Evolutionary conservation across 2,329 filamentous ascomycete genomes (phyloP).

Genomic region (Penicillium concentricum): DNA sequence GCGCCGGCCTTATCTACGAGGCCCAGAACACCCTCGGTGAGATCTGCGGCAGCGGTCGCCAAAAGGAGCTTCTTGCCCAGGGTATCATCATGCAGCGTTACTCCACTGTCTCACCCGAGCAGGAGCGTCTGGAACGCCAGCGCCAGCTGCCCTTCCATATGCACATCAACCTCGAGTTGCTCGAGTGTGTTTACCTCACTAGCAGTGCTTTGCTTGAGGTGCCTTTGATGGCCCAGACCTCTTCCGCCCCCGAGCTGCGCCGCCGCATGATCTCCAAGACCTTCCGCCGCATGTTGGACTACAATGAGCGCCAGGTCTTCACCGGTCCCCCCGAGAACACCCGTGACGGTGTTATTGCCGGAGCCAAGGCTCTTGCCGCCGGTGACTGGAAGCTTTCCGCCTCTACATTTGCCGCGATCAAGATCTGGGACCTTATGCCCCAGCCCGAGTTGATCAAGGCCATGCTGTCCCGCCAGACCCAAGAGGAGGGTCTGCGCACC

Average conservation of each 20-base stretch:
- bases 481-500: slow-evolving; percentile 95
- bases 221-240: slow-evolving; percentile 91
- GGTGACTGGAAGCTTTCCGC: slow-evolving; percentile 99
- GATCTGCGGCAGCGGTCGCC: slow-evolving; percentile 93
- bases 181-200: slow-evolving; percentile 97
- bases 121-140: slow-evolving; percentile 95
- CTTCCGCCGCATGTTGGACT: slow-evolving; percentile 97
- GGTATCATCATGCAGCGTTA: slow-evolving; percentile 98
- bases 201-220: slow-evolving; percentile 99
- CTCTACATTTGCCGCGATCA: slow-evolving; percentile 92
- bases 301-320: slow-evolving; percentile 99
- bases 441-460: slow-evolving; percentile 89
- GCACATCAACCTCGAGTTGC: slow-evolving; percentile 98
- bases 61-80: slow-evolving; percentile 97
- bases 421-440: slow-evolving; percentile 99
- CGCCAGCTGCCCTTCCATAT: slow-evolving; percentile 99
- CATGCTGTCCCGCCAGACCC: slow-evolving; percentile 97
- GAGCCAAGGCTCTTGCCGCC: slow-evolving; percentile 90
- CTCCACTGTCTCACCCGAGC: slow-evolving; percentile 92
- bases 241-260: slow-evolving; percentile 93
- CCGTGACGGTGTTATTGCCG: slow-evolving; percentile 98
- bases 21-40: slow-evolving; percentile 97
- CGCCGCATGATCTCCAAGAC: slow-evolving; percentile 99
- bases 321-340: slow-evolving; percentile 98
- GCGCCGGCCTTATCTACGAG: slow-evolving; percentile 93